Conservation (phyloP, 1,139 yeast genomes). For the Sugiyamaella castrensis region DNA sequence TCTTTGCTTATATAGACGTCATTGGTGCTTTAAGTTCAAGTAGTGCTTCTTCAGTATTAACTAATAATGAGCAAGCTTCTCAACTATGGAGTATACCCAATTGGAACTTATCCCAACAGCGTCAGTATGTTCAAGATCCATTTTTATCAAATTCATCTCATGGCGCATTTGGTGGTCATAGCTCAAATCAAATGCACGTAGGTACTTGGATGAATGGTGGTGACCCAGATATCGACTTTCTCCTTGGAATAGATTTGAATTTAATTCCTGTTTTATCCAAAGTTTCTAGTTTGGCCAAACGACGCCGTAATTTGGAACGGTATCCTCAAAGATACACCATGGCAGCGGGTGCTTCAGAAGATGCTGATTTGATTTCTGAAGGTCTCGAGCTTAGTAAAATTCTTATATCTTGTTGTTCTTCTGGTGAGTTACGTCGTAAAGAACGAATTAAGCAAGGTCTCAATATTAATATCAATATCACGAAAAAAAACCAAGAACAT, state of each 20-base stretch:
- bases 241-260: conserved; percentile 53
- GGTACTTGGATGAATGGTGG: conserved; percentile 11
- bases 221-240: conserved; percentile 46
- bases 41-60: conserved; percentile 29
- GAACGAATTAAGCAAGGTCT: conserved; percentile 18
- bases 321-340: conserved; percentile 15
- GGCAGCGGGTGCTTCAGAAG: conserved; percentile 16
- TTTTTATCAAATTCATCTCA: neutral
- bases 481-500: conserved; percentile 6
- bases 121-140: conserved; percentile 5
- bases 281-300: conserved; percentile 45
- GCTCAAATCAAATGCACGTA: neutral
- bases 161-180: too few species aligned
- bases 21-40: conserved; percentile 52
- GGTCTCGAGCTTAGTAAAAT: conserved; percentile 29
- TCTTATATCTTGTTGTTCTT: conserved; percentile 27
- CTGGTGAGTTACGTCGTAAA: conserved; percentile 19
- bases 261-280: conserved; percentile 51
- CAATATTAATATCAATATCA: neutral
- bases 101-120: conserved; percentile 19
- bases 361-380: conserved; percentile 25
- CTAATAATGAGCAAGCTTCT: conserved; percentile 27
- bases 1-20: conserved; percentile 72
- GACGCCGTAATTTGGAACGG: conserved; percentile 25
- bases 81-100: conserved; percentile 30